phyloP scores from a whole-genome alignment of 495 filamentous ascomycete genomes.

The Podospora anserina region DNA sequence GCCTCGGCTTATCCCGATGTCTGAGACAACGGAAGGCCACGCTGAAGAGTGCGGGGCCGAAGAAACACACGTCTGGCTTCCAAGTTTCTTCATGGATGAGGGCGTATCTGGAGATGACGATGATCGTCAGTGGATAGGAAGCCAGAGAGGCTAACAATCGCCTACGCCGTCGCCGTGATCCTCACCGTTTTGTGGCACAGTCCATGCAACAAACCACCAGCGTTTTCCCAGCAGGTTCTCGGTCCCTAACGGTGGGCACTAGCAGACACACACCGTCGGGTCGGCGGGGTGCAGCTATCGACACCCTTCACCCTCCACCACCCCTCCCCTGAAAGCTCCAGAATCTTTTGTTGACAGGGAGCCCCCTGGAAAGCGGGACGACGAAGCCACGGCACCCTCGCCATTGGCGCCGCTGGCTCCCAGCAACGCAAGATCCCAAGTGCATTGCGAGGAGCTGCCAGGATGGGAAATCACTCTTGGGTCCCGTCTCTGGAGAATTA shows the following conservation, averaged over 20 bases:
- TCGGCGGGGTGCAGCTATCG: conserved; percentile 22
- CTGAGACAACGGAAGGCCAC: background rate
- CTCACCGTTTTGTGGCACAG: background rate
- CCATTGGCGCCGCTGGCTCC: conserved; percentile 15
- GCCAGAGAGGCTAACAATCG: background rate
- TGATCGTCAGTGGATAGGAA: background rate
- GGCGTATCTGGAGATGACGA: background rate
- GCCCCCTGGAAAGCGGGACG: conserved; percentile 7
- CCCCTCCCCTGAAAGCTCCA: conserved; percentile 19
- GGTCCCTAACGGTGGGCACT: background rate
- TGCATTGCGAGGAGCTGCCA: background rate
- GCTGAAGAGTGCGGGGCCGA: background rate
- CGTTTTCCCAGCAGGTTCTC: background rate
- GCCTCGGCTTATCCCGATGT: conserved; percentile 5
- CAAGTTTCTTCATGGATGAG: background rate
- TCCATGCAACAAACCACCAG: no score
- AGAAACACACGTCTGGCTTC: background rate
- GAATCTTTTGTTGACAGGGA: conserved; percentile 18
- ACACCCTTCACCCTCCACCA: conserved; percentile 8
- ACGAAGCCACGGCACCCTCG: conserved; percentile 19
- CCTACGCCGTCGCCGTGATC: background rate
- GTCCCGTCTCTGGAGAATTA: conserved; percentile 8
- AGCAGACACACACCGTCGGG: conserved; percentile 6
- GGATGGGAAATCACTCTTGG: conserved; percentile 14
- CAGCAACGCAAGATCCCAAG: conserved; percentile 3